These are phyloP conservation scores for Allantophomopsis cytisporea DNA, from an alignment of 2,329 filamentous ascomycete genomes.

Conservation along the genomic window DNA sequence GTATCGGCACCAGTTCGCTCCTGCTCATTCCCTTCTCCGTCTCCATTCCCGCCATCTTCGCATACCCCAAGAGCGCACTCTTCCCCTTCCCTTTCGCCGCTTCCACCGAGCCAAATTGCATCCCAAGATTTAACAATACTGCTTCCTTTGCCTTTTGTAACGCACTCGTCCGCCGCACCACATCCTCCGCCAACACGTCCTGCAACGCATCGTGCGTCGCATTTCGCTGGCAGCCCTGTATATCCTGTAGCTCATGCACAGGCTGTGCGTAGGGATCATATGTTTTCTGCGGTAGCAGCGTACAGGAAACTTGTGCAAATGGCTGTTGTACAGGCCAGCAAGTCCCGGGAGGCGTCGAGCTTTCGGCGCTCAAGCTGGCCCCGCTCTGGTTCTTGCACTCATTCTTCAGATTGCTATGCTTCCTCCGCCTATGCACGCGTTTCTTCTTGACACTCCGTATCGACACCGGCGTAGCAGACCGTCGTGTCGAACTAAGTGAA, in stretches of 20 bases:
- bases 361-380: background rate
- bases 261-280: background rate
- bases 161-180: constrained; percentile 36
- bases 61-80: constrained; percentile 10
- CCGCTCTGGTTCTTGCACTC: background rate
- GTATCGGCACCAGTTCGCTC: background rate
- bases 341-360: background rate
- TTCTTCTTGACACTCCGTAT: constrained; percentile 19
- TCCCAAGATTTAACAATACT: constrained; percentile 41
- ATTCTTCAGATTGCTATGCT: background rate
- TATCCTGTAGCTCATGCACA: constrained; percentile 13
- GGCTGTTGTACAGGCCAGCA: background rate
- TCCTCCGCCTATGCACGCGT: background rate
- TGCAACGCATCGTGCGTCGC: constrained; percentile 41
- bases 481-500: constrained; percentile 34
- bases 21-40: constrained; percentile 26
- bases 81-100: constrained; percentile 11
- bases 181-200: constrained; percentile 41
- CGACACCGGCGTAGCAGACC: constrained; percentile 17
- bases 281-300: background rate
- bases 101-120: constrained; percentile 28
- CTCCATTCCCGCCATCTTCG: constrained; percentile 8
- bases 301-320: background rate
- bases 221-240: constrained; percentile 44
- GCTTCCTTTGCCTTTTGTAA: constrained; percentile 45